Conservation (phyloP, 352 stramenopile species). For the Bremia lactucae region DNA sequence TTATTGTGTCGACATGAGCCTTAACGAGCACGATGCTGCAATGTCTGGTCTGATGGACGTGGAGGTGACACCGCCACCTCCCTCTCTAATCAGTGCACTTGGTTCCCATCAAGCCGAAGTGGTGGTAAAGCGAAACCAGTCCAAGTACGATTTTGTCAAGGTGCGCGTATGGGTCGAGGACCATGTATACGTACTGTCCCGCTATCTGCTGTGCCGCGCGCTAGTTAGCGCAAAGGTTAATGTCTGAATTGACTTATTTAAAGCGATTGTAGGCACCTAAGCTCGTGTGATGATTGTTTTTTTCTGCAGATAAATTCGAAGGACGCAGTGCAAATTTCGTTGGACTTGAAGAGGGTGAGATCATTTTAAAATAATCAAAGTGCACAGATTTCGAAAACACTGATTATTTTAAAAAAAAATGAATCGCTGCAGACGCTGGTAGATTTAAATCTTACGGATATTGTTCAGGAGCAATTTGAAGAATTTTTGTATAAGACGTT, state of each 20-base stretch:
- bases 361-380: neutral
- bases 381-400: neutral
- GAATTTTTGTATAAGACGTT: conserved; percentile 88
- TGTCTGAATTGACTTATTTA: neutral
- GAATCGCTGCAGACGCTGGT: conserved; percentile 53
- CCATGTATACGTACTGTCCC: conserved; percentile 83
- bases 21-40: conserved; percentile 26
- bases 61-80: conserved; percentile 26
- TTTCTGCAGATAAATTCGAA: conserved; percentile 60
- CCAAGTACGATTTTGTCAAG: conserved; percentile 87
- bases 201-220: conserved; percentile 75
- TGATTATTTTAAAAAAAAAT: conserved; percentile 1
- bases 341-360: conserved; percentile 75
- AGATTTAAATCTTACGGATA: conserved; percentile 76
- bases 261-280: neutral
- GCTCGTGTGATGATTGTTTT: neutral
- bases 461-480: conserved; percentile 84
- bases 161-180: conserved; percentile 85
- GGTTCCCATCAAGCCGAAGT: conserved; percentile 28
- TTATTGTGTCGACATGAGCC: conserved; percentile 15
- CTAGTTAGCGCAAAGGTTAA: conserved; percentile 76
- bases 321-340: conserved; percentile 80
- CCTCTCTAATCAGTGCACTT: conserved; percentile 23
- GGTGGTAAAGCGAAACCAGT: conserved; percentile 75
- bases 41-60: conserved; percentile 16